Evolutionary conservation across 192 early-diverging fungal species (phyloP).

Genomic region (Coemansia sp.): DNA sequence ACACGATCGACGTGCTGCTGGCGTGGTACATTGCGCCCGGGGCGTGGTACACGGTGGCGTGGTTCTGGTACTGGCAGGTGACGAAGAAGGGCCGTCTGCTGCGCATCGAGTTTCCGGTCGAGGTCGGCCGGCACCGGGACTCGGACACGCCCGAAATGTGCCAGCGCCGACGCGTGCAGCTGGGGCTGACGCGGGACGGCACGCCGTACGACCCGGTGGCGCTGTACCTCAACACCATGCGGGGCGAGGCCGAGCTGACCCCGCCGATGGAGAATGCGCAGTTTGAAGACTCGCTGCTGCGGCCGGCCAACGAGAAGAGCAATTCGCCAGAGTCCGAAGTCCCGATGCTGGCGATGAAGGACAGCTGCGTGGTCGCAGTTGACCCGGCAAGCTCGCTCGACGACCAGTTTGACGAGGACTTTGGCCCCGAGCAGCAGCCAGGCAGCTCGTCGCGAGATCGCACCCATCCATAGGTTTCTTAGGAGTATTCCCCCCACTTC

Average conservation of each 20-base stretch:
- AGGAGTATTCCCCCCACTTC: no score
- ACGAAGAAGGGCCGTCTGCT: conserved; percentile 46
- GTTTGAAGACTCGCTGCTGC: no score
- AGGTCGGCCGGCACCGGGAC: conserved; percentile 43
- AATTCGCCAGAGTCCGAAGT: conserved; percentile 3
- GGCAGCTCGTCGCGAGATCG: no score
- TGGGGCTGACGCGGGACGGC: conserved; percentile 39
- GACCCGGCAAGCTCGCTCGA: no score
- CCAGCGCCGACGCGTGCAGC: conserved; percentile 30
- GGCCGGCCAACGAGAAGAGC: conserved; percentile 16
- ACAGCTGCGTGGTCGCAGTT: not conserved
- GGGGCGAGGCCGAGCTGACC: conserved; percentile 8
- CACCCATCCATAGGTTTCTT: no score
- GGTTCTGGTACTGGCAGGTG: conserved; percentile 55
- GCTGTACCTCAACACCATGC: conserved; percentile 26
- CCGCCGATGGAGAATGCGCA: not conserved
- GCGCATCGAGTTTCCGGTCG: conserved; percentile 49
- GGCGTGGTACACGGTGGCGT: conserved; percentile 52
- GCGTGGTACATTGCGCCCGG: conserved; percentile 57
- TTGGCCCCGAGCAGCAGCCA: no score
- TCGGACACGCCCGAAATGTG: conserved; percentile 26
- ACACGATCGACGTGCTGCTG: conserved; percentile 60
- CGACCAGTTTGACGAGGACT: no score
- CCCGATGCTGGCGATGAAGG: not conserved
- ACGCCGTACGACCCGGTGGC: conserved; percentile 46